Conservation (phyloP, 306 rosid genomes). For the Castanopsis chinensis region DNA sequence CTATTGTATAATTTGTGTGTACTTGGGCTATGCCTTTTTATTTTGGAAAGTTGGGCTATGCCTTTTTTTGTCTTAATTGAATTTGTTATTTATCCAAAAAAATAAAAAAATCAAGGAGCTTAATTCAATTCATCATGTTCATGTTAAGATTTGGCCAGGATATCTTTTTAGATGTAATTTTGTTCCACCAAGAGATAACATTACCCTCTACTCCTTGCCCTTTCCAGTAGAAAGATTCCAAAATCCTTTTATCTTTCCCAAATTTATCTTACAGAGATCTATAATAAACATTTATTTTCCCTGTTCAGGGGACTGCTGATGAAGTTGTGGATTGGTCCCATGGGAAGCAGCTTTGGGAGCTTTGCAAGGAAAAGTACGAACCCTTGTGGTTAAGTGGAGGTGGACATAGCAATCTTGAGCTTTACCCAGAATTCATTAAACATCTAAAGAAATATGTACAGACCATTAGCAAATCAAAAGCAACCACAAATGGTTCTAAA, state of each 20-base stretch:
- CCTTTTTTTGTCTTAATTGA: too few relatives aligned
- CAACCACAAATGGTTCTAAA: constrained; percentile 51
- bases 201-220: background rate
- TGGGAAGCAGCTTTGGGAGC: constrained; percentile 92
- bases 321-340: constrained; percentile 92
- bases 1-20: too few relatives aligned
- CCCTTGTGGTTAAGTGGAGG: constrained; percentile 96
- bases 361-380: constrained; percentile 78
- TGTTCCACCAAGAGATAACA: background rate
- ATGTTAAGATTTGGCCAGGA: background rate
- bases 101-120: too few relatives aligned
- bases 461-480: constrained; percentile 69
- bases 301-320: constrained; percentile 83
- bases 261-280: background rate
- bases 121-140: background rate
- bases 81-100: too few relatives aligned
- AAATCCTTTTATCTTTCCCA: background rate
- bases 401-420: constrained; percentile 92
- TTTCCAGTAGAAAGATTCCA: background rate
- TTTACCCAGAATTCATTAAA: constrained; percentile 85
- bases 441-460: constrained; percentile 96
- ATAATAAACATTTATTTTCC: constrained; percentile 3
- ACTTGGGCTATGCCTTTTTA: too few relatives aligned
- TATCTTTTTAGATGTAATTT: background rate
- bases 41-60: too few relatives aligned